A percentile compares a stretch with the other conserved stretches of the same genome.
Conservation (phyloP, 805 yeast genomes). For the Grigorovia yakushimaensis region DNA sequence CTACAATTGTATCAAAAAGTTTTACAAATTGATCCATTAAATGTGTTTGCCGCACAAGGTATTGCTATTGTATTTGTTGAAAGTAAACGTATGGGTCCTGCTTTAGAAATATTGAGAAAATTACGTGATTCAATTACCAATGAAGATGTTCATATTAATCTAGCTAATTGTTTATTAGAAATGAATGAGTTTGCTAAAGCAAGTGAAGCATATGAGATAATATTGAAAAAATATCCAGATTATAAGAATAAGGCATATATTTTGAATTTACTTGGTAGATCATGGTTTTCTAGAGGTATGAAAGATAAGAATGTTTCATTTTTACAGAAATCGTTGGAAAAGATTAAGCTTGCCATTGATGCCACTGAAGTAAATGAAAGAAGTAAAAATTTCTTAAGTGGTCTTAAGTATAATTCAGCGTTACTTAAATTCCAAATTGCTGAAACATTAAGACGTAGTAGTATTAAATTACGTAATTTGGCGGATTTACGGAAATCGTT, state of each 20-base stretch:
- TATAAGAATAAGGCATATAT: constrained; percentile 56
- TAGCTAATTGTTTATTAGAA: constrained; percentile 81
- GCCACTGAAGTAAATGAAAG: constrained; percentile 16
- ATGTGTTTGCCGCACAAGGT: constrained; percentile 97
- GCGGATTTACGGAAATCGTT: constrained; percentile 51
- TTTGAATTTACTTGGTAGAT: constrained; percentile 68
- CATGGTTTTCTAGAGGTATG: constrained; percentile 76
- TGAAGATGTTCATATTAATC: constrained; percentile 69
- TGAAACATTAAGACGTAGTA: constrained; percentile 60
- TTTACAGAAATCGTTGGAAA: constrained; percentile 52
- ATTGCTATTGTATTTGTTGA: constrained; percentile 89
- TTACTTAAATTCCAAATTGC: constrained; percentile 81
- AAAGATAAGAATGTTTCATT: constrained; percentile 55
- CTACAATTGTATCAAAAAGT: constrained; percentile 87
- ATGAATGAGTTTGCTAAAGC: constrained; percentile 77
- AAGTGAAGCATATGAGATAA: constrained; percentile 79
- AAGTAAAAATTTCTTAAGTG: constrained; percentile 32
- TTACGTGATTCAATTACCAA: constrained; percentile 84
- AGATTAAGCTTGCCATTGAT: constrained; percentile 47
- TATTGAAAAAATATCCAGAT: constrained; percentile 51
- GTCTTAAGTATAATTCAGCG: constrained; percentile 69
- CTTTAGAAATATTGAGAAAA: constrained; percentile 79
- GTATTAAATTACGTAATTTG: constrained; percentile 48
- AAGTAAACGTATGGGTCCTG: constrained; percentile 60
- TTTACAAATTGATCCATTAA: constrained; percentile 67